Percentiles rank a stretch among this genome's conserved stretches.
phyloP scores from a whole-genome alignment of 2,329 filamentous ascomycete species.

The Aspergillus oerlinghausenensis region DNA sequence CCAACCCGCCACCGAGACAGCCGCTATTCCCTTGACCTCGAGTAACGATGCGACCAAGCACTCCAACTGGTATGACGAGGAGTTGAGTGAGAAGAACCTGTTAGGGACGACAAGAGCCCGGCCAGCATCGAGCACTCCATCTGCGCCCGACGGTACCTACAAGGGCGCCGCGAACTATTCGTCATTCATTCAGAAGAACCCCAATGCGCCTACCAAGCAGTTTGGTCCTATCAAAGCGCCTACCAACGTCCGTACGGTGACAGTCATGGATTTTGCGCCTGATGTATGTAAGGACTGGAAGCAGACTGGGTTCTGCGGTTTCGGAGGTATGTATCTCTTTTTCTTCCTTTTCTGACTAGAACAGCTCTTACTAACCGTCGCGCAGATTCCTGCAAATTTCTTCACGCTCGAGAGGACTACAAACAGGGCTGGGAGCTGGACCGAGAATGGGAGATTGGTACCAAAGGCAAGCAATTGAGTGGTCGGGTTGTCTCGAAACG shows the following conservation, averaged over 20 bases:
- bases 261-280: constrained; percentile 82
- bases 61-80: constrained; percentile 83
- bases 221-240: constrained; percentile 83
- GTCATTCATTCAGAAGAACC: constrained; percentile 75
- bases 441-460: constrained; percentile 83
- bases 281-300: constrained; percentile 97
- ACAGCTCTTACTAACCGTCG: neutral
- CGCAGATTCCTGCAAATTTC: constrained; percentile 67
- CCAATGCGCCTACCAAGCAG: constrained; percentile 62
- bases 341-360: neutral
- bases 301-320: constrained; percentile 67
- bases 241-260: constrained; percentile 86
- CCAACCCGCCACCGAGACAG: constrained; percentile 56
- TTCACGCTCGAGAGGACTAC: constrained; percentile 59
- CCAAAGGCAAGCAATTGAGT: constrained; percentile 50
- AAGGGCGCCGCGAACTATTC: constrained; percentile 69
- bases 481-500: constrained; percentile 48
- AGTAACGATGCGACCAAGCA: constrained; percentile 86
- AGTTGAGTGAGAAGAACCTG: constrained; percentile 46
- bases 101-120: constrained; percentile 28
- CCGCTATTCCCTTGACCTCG: constrained; percentile 56
- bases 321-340: constrained; percentile 41
- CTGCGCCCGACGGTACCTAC: constrained; percentile 62
- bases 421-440: constrained; percentile 96
- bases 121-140: constrained; percentile 8